These are phyloP conservation scores for Xylaria bambusicola DNA, from an alignment of 495 filamentous ascomycete genomes.

Conservation along the genomic window DNA sequence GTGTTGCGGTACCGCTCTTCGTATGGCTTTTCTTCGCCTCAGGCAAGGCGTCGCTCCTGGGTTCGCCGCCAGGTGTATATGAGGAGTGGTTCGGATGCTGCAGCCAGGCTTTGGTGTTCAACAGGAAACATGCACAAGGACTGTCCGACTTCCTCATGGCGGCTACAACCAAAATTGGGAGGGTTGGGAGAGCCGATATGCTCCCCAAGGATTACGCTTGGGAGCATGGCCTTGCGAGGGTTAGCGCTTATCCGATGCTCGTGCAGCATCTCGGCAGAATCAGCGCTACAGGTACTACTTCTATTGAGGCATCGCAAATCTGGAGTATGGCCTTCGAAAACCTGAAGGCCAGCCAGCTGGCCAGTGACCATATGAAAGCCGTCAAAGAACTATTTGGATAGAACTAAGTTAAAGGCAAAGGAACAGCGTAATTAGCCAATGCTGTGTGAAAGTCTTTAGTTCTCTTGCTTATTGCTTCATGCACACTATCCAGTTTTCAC, in stretches of 20 bases:
- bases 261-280: slow-evolving; percentile 33
- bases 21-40: slow-evolving; percentile 46
- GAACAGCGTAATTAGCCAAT: slow-evolving; percentile 7
- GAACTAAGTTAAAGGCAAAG: slow-evolving; percentile 23
- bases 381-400: slow-evolving; percentile 30
- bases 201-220: slow-evolving; percentile 34
- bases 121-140: slow-evolving; percentile 35
- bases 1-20: slow-evolving; percentile 42
- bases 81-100: slow-evolving; percentile 48
- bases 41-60: slow-evolving; percentile 47
- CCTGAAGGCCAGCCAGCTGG: slow-evolving; percentile 25
- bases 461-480: too few relatives aligned
- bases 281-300: slow-evolving; percentile 33
- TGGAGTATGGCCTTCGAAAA: slow-evolving; percentile 40
- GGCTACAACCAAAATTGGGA: slow-evolving; percentile 15
- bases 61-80: slow-evolving; percentile 41
- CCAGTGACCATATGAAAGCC: slow-evolving; percentile 23
- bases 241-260: slow-evolving; percentile 37
- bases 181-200: slow-evolving; percentile 32
- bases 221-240: slow-evolving; percentile 31
- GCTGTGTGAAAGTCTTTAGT: background rate
- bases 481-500: too few relatives aligned
- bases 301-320: slow-evolving; percentile 30
- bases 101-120: slow-evolving; percentile 49
- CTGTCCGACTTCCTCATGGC: slow-evolving; percentile 31